Base-by-base conservation (phyloP, 371 early-diverging fungal genomes). In the Thermomucor indicae-seudaticae region DNA sequence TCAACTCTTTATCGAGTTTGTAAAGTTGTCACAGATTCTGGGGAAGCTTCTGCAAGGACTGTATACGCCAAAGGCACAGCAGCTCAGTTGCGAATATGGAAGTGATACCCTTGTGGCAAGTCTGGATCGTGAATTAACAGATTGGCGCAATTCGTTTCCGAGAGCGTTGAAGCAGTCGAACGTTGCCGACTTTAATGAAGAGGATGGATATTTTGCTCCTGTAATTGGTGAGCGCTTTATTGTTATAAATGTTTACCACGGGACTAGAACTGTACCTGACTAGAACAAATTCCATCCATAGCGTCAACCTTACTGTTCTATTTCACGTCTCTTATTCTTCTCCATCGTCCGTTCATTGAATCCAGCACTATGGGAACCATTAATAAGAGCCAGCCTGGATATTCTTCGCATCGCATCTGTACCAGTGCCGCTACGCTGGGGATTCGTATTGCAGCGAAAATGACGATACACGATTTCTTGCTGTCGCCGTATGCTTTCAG, bases 291-390 rank as follows among this genome's bases (percentile, higher is more conserved):
- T 46, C 8, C 11, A 1, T 23, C 31, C 14, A 6, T 40, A 72
- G 75, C 68, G 10, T 64, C 70, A 23, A 64, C 67, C 19, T 42
- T 67, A 4, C 28, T 70, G 7, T 74, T 68, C 37, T 74, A 74
- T 34, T 74, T 62, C 49, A 64, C 65, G 29, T 43, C 66, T 3
- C 43, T 74, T 22, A 63, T 74, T 38, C 55, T 74, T 11, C 46
- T 74, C 4, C 75, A 74, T 58, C 60, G 70, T n/a, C 75, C 75
- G 11, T 74, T 74, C 39, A 74, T 74, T 40, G 68, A 67, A 51
- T 61, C 58, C 5, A 60, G 58, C 19, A 30, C 29, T 12, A 19
- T 25, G 6, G 20, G 29, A 23, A 16, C 35, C 12, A 32, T 20
- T 3, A 29, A 30, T 4, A 35, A 34, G 4, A 53, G 58, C 10